A percentile compares a stretch with the other conserved stretches of the same genome.
phyloP scores from a whole-genome alignment of 345 rosid genomes.

The Syzygium oleosum region DNA sequence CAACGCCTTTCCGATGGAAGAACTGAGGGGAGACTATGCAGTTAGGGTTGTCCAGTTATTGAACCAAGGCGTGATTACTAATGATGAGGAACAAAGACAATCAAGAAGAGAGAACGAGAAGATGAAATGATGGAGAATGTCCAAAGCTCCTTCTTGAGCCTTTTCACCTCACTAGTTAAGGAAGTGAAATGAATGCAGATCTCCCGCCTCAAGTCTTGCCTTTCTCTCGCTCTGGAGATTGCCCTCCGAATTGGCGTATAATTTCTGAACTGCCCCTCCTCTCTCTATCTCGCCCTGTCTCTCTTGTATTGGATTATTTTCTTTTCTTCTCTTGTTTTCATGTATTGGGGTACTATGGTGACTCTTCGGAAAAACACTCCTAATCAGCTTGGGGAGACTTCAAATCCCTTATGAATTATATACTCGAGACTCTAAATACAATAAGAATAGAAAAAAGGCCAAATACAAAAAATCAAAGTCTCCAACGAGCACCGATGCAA shows the following conservation, averaged over 20 bases:
- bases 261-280: neutral
- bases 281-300: neutral
- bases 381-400: neutral
- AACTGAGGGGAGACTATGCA: neutral
- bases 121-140: neutral
- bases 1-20: neutral
- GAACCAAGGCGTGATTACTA: neutral
- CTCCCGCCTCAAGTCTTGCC: neutral
- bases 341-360: neutral
- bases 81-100: neutral
- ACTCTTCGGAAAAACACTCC: neutral
- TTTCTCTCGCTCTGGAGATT: neutral
- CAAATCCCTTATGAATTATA: neutral
- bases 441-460: neutral
- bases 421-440: no score
- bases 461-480: neutral
- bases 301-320: neutral
- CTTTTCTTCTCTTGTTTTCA: neutral
- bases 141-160: neutral
- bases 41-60: neutral
- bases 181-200: neutral
- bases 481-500: accelerated
- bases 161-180: neutral
- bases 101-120: neutral
- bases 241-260: neutral